A percentile compares a stretch with the other conserved stretches of the same genome.
These are phyloP conservation scores for Lachnellula willkommii DNA, from an alignment of 2,329 filamentous ascomycete species.

Conservation along the genomic window DNA sequence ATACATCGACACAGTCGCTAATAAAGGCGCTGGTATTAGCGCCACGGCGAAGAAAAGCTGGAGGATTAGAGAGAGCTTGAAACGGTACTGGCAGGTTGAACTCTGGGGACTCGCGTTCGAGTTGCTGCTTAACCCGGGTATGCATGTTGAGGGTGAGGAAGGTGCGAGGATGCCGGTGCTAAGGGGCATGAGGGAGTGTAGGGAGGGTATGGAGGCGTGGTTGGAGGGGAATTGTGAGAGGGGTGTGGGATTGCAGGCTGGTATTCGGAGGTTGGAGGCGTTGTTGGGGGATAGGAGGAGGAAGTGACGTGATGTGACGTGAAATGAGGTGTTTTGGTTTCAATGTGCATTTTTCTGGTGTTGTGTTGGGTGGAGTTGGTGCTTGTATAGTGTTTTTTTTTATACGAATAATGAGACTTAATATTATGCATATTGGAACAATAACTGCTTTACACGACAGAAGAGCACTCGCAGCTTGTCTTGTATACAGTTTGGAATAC, in stretches of 20 bases:
- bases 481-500: no score
- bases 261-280: constrained; percentile 58
- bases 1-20: constrained; percentile 77
- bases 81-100: constrained; percentile 95
- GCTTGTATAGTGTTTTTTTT: no score
- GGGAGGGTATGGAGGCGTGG: constrained; percentile 81
- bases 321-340: no score
- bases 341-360: no score
- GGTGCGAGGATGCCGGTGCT: constrained; percentile 66
- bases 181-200: constrained; percentile 60
- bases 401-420: no score
- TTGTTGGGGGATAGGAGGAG: constrained; percentile 17
- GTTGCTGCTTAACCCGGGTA: constrained; percentile 74
- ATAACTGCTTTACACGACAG: no score
- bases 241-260: constrained; percentile 66
- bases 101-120: constrained; percentile 83
- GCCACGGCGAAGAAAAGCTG: constrained; percentile 59
- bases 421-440: no score
- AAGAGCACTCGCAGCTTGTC: no score
- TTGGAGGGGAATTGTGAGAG: constrained; percentile 76
- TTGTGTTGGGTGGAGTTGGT: no score
- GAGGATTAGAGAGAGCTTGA: constrained; percentile 73
- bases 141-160: constrained; percentile 60
- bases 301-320: constrained; percentile 1
- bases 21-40: constrained; percentile 49